Evolutionary conservation across 176 grass and related monocot genomes (phyloP).

Genomic region (Oryza officinalis): DNA sequence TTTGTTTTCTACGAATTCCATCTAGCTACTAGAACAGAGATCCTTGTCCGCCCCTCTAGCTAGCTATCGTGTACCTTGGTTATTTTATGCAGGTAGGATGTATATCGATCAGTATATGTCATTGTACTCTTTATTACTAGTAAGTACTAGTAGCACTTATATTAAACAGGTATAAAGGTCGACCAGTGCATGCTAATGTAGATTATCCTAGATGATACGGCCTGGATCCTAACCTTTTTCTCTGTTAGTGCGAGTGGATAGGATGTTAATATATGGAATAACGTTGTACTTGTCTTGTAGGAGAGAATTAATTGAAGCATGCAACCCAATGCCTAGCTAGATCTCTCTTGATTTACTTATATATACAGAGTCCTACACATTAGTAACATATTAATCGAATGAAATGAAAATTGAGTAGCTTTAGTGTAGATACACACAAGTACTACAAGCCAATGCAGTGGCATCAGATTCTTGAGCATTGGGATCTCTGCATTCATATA

Average conservation of each 20-base stretch:
- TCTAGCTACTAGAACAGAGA: too few relatives aligned
- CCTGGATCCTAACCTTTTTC: background rate
- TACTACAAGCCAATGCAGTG: constrained; percentile 19
- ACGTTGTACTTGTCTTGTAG: background rate
- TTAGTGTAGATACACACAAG: background rate
- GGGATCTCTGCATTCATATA: constrained; percentile 47
- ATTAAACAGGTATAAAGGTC: background rate
- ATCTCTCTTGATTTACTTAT: background rate
- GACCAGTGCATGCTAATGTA: background rate
- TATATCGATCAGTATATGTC: background rate
- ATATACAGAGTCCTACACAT: background rate
- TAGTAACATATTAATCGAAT: background rate
- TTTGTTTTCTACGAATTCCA: too few relatives aligned
- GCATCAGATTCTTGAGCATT: constrained; percentile 45
- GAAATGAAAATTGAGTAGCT: background rate
- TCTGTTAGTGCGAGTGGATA: background rate
- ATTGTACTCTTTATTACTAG: background rate
- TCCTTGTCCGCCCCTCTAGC: too few relatives aligned
- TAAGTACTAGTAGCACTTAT: too few relatives aligned
- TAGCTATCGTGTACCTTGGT: background rate
- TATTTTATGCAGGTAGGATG: background rate
- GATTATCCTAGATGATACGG: constrained; percentile 19
- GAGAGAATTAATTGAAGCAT: background rate
- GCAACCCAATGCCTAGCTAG: background rate
- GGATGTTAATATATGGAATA: background rate